Evolutionary conservation across 108 stramenopile species (phyloP).

Genomic region (Stephanodiscus minutulus): DNA sequence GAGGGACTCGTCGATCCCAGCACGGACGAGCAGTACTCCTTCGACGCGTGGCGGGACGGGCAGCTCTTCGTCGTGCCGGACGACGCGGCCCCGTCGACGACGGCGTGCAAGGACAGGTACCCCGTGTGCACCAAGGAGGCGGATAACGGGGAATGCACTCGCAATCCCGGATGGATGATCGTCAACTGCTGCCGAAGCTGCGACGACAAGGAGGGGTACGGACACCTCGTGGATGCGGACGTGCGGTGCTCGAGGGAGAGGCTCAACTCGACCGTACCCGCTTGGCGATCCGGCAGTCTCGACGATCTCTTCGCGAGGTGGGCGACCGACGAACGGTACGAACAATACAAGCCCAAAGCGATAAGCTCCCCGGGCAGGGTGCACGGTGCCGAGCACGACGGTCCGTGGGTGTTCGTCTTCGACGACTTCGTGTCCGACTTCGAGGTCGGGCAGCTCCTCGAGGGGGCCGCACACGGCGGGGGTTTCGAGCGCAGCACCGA

Average conservation of each 20-base stretch:
- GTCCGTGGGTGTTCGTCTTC: slow-evolving; percentile 65
- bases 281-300: slow-evolving; percentile 35
- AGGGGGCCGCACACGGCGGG: slow-evolving; percentile 28
- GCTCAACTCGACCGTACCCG: slow-evolving; percentile 44
- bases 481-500: slow-evolving; percentile 54
- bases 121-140: slow-evolving; percentile 53
- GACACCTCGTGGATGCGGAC: slow-evolving; percentile 27
- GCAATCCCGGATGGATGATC: slow-evolving; percentile 70
- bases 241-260: slow-evolving; percentile 37
- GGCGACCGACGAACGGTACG: slow-evolving; percentile 31
- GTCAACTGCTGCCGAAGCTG: slow-evolving; percentile 63
- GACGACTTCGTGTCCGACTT: slow-evolving; percentile 51
- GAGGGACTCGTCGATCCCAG: slow-evolving; percentile 41
- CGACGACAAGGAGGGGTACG: slow-evolving; percentile 43
- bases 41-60: slow-evolving; percentile 10
- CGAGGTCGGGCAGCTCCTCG: slow-evolving; percentile 48
- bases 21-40: slow-evolving; percentile 45
- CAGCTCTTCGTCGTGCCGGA: slow-evolving; percentile 30
- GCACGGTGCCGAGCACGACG: slow-evolving; percentile 36
- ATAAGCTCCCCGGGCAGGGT: slow-evolving; percentile 28
- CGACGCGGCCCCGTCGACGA: slow-evolving; percentile 30
- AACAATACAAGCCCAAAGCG: slow-evolving; percentile 28
- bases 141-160: slow-evolving; percentile 53
- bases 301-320: slow-evolving; percentile 40
- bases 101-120: slow-evolving; percentile 45